Evolutionary conservation across 805 yeast species (phyloP).

Genomic region (Jamesozyma lodderae): DNA sequence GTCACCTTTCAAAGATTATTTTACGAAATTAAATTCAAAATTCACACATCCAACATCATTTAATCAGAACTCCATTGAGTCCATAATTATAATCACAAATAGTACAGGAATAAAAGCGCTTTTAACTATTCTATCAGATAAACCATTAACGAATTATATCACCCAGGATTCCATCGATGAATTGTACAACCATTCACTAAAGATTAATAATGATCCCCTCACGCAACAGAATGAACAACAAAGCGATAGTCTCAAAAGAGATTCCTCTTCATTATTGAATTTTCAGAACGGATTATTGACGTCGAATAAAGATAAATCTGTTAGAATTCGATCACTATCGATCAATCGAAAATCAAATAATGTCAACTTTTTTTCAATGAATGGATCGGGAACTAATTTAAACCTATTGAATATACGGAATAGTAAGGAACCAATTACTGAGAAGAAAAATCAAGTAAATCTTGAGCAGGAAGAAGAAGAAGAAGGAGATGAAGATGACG

Average conservation of each 20-base stretch:
- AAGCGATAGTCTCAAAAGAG: conserved; percentile 15
- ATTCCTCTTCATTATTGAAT: conserved; percentile 25
- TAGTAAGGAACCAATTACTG: no score
- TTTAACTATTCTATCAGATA: conserved; percentile 28
- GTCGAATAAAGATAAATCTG: conserved; percentile 29
- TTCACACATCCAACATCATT: background rate
- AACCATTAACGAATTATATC: conserved; percentile 25
- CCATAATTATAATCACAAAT: conserved; percentile 26
- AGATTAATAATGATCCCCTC: no score
- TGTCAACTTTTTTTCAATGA: background rate
- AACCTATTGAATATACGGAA: no score
- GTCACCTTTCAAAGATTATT: conserved; percentile 30
- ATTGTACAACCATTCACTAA: conserved; percentile 11
- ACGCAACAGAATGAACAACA: no score
- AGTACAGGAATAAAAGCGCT: conserved; percentile 30
- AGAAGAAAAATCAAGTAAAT: no score
- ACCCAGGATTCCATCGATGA: conserved; percentile 26
- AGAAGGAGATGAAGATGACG: background rate
- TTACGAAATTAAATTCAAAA: conserved; percentile 19
- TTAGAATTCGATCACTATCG: conserved; percentile 25
- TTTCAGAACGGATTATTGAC: conserved; percentile 26
- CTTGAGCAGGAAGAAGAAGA: no score
- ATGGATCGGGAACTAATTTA: no score
- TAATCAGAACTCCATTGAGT: conserved; percentile 10
- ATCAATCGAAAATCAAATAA: conserved; percentile 16